A percentile compares a stretch with the other conserved stretches of the same genome.
Evolutionary conservation across 2,329 filamentous ascomycete species (phyloP).

Genomic region (Macrophomina phaseolina): DNA sequence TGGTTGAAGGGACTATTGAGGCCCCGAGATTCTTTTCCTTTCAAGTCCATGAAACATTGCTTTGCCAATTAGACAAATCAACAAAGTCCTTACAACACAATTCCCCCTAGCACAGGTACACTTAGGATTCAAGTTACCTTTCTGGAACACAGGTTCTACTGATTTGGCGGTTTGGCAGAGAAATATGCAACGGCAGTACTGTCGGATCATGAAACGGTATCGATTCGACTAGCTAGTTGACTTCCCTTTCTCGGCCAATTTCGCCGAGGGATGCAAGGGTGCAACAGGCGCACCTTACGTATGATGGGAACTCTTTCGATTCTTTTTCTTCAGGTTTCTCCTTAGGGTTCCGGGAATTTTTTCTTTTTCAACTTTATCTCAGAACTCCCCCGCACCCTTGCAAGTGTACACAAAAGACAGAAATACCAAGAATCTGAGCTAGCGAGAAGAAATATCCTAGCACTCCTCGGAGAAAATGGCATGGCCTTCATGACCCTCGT

Average conservation of each 20-base stretch:
- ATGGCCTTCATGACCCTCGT: slow-evolving; percentile 55
- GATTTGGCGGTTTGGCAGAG: neutral
- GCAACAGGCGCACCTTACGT: too few relatives aligned
- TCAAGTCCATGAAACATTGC: neutral
- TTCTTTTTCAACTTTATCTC: too few relatives aligned
- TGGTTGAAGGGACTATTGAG: neutral
- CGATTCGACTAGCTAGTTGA: neutral
- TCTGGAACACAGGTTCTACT: neutral
- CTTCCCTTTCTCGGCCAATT: too few relatives aligned
- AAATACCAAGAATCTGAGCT: neutral
- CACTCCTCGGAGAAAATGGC: slow-evolving; percentile 42
- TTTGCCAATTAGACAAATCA: slow-evolving; percentile 18
- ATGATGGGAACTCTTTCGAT: too few relatives aligned
- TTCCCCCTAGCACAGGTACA: neutral
- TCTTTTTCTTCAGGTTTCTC: too few relatives aligned
- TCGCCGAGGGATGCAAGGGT: too few relatives aligned
- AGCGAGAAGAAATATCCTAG: slow-evolving; percentile 15
- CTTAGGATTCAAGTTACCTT: neutral
- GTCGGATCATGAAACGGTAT: neutral
- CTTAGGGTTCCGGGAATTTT: neutral
- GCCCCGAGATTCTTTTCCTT: neutral
- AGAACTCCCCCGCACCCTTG: too few relatives aligned
- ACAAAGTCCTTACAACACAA: neutral
- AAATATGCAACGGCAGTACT: neutral
- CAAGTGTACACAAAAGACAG: neutral